phyloP scores from a whole-genome alignment of 768 basidiomycete genomes.

The Tricholoma bakamatsutake region DNA sequence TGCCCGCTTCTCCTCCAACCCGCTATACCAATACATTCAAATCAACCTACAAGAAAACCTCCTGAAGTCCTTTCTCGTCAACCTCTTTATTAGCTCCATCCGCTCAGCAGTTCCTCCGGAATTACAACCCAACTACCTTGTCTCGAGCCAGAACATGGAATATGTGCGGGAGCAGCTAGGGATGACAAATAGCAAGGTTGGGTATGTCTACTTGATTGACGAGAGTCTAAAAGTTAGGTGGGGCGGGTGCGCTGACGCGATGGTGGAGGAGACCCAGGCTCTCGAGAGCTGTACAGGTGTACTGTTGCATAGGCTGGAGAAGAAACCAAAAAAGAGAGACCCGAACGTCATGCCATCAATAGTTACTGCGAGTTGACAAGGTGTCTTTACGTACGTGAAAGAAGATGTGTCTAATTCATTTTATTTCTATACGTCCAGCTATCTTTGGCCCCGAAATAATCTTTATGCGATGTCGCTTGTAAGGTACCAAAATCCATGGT shows the following conservation, averaged over 20 bases:
- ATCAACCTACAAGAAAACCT: constrained; percentile 94
- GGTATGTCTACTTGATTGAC: constrained; percentile 90
- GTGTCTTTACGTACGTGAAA: background rate
- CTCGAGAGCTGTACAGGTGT: constrained; percentile 67
- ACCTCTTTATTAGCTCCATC: constrained; percentile 74
- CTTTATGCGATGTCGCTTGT: too few species aligned
- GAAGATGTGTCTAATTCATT: background rate
- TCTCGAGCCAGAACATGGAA: constrained; percentile 82
- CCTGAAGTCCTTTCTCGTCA: constrained; percentile 86
- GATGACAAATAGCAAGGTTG: constrained; percentile 85
- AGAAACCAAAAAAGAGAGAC: constrained; percentile 14
- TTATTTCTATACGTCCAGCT: background rate
- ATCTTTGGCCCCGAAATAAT: too few species aligned
- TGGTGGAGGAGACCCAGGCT: constrained; percentile 60
- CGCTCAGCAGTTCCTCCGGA: constrained; percentile 57
- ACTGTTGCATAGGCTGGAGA: constrained; percentile 53
- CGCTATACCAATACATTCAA: constrained; percentile 69
- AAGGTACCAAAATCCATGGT: too few species aligned
- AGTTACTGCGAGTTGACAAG: background rate
- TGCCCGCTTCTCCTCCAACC: constrained; percentile 43
- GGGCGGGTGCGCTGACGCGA: constrained; percentile 88
- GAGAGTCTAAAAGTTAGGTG: constrained; percentile 80
- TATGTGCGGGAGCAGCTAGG: constrained; percentile 81
- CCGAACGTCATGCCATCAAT: background rate
- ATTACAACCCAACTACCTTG: constrained; percentile 66